Percentiles rank a stretch among this genome's conserved stretches.
phyloP scores from a whole-genome alignment of 306 rosid species.

The Benincasa hispida region DNA sequence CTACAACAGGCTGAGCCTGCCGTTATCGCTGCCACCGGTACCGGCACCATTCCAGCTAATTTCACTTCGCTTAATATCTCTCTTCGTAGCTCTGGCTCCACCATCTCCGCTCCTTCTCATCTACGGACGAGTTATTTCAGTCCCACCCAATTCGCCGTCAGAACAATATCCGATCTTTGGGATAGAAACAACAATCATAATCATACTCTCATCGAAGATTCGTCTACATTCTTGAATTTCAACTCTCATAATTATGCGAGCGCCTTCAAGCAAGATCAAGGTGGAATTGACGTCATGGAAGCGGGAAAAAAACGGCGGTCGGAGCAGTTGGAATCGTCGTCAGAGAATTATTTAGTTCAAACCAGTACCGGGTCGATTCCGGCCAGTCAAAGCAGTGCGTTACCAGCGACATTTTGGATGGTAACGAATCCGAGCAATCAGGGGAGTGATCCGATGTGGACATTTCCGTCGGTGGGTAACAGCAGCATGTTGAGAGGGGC shows the following conservation, averaged over 20 bases:
- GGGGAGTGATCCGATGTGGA: slow-evolving; percentile 32
- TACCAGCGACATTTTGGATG: slow-evolving; percentile 73
- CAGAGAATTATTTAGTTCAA: slow-evolving; percentile 53
- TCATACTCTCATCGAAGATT: slow-evolving; percentile 6
- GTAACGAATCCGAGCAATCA: slow-evolving; percentile 35
- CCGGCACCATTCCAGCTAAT: slow-evolving; percentile 91
- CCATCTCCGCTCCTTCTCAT: slow-evolving; percentile 81
- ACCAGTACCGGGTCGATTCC: slow-evolving; percentile 57
- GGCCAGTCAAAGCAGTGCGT: slow-evolving; percentile 34
- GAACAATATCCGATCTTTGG: slow-evolving; percentile 26
- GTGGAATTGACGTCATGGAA: slow-evolving; percentile 17
- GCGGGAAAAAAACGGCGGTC: slow-evolving; percentile 48
- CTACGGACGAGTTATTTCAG: slow-evolving; percentile 39
- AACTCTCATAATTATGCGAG: slow-evolving; percentile 23
- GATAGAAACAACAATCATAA: slow-evolving; percentile 18
- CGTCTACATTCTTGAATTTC: slow-evolving; percentile 49
- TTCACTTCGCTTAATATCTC: slow-evolving; percentile 88
- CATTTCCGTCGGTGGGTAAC: slow-evolving; percentile 27
- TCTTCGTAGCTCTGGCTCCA: slow-evolving; percentile 87
- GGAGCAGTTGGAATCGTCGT: slow-evolving; percentile 50
- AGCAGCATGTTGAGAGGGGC: slow-evolving; percentile 36
- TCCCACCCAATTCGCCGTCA: slow-evolving; percentile 25
- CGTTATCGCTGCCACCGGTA: slow-evolving; percentile 88
- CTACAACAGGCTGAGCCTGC: slow-evolving; percentile 90
- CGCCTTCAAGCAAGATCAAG: slow-evolving; percentile 26